Evolutionary conservation across 1,284 basidiomycete species (phyloP), one percentile per base, ranked within the genome.

Genomic region (Abortiporus biennis): DNA sequence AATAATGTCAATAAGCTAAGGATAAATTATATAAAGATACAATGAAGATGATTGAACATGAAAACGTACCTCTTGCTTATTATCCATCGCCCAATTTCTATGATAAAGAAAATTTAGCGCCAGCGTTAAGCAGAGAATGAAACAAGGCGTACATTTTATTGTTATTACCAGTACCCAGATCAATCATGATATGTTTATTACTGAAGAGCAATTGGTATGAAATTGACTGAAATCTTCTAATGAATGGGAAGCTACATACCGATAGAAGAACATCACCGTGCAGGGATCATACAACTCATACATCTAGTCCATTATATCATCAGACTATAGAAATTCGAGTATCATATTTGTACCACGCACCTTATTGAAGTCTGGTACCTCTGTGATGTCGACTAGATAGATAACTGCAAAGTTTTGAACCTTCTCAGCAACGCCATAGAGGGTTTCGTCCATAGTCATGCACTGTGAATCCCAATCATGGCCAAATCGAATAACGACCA

Each of bases 101-200:
- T 47, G 20, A 27, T 36, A 21, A 25, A 46, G 19, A 38, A 45
- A 37, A 30, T 25, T 21, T 13, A 34, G 36, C 17, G 22, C 32
- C 44, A 38, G 48, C 47, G 32, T 35, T 19, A 40, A 34, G 6
- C 20, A 19, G 35, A 24, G 16, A 6, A 23, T 9, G 6, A 42
- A 39, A 22, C 29, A 20, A 6, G 16, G 74, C 87, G 49, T 48
- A 92, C 90, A 97, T 96, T 70, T 99, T 99, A 70, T 99, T 99
- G 67, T 99, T 99, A 69, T 99, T 98, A 71, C 96, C 95, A 38
- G 95, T 99, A 12, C 95, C 94, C 53, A 97, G 69, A 79, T 98
- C 95, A 59, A 99, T 97, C 95, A 99, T 98, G 67, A 99, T 99
- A 60, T 99, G 95, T 64, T 99, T 96, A 68, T 97, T 97, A 31